Base-by-base conservation (phyloP, 2,329 filamentous ascomycete species). In the Penicillium sp. region DNA sequence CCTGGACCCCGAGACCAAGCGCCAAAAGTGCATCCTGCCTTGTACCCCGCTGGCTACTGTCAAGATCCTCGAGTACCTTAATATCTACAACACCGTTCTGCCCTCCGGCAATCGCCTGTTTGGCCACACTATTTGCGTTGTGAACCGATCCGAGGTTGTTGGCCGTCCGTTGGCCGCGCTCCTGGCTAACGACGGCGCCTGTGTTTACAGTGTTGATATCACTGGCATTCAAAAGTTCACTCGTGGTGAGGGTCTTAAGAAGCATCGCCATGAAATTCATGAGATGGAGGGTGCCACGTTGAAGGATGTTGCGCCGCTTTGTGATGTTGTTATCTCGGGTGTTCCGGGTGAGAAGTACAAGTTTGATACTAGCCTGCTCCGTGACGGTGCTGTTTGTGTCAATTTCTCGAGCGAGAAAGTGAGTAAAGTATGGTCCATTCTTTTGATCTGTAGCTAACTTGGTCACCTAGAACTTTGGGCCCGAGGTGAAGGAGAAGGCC, bases 121-220 rank as follows among this genome's bases (percentile, higher is more conserved):
- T 67, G 94, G 94, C 26, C 90, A 92, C 73, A 95, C 90, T 1
- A 90, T 99, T 61, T 96, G 93, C 29, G 90, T 99, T 52, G 93
- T 97, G 71, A 99, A 99, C 77, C 84, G 94, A 51, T 94, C 88
- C 53, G 94, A 99, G 76, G 94, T 97, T 60, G 95, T 97, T 48
- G 94, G 94, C 38, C 83, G 94, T 24, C 94, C 94, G 13, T 81
- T 99, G 33, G 94, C 94, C 5, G 94, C 94, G 13, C 80, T 99
- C 56, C 81, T 99, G 39, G 94, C 94, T 53, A 99, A 99, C 70
- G 94, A 99, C 67, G 94, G 94, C 51, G 94, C 94, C 6, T 89
- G 86, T 31, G 94, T 99, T 12, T 97, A 96, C 79, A 95, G 89
- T 47, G 90, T 97, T 52, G 94, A 99, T 74, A 79, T 97, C 59